phyloP scores from a whole-genome alignment of 192 early-diverging fungal species.

The Funneliformis geosporum region DNA sequence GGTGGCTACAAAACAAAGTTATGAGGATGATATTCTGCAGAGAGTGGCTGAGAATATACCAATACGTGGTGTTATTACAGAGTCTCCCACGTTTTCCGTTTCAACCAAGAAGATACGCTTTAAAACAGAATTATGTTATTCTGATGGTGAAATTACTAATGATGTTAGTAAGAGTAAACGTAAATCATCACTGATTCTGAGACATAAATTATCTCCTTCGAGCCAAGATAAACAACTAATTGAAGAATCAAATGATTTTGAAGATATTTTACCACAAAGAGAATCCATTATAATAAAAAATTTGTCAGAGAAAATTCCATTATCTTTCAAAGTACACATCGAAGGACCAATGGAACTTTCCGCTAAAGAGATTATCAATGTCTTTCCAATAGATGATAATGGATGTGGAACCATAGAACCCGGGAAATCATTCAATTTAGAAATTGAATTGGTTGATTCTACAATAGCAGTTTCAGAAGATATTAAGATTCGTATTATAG shows the following conservation, averaged over 20 bases:
- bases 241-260: slow-evolving; percentile 22
- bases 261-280: slow-evolving; percentile 37
- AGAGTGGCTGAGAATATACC: slow-evolving; percentile 64
- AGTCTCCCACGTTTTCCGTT: slow-evolving; percentile 68
- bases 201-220: background rate
- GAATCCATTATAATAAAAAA: slow-evolving; percentile 63
- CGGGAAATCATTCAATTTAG: slow-evolving; percentile 56
- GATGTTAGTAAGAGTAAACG: slow-evolving; percentile 40
- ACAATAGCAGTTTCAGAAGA: slow-evolving; percentile 73
- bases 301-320: slow-evolving; percentile 58
- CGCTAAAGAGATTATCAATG: slow-evolving; percentile 60
- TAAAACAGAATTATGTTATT: slow-evolving; percentile 52
- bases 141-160: slow-evolving; percentile 56
- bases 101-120: slow-evolving; percentile 73
- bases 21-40: slow-evolving; percentile 42
- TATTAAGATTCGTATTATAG: slow-evolving; percentile 71
- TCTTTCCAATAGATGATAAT: slow-evolving; percentile 60
- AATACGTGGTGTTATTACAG: slow-evolving; percentile 63
- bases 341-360: slow-evolving; percentile 79
- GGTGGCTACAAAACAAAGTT: slow-evolving; percentile 57
- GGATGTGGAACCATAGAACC: slow-evolving; percentile 61
- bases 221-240: background rate
- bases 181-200: background rate
- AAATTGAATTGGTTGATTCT: slow-evolving; percentile 61
- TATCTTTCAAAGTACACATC: slow-evolving; percentile 68